These are phyloP conservation scores for Penicillium capsulatum DNA, from an alignment of 2,329 filamentous ascomycete species.

Conservation along the genomic window DNA sequence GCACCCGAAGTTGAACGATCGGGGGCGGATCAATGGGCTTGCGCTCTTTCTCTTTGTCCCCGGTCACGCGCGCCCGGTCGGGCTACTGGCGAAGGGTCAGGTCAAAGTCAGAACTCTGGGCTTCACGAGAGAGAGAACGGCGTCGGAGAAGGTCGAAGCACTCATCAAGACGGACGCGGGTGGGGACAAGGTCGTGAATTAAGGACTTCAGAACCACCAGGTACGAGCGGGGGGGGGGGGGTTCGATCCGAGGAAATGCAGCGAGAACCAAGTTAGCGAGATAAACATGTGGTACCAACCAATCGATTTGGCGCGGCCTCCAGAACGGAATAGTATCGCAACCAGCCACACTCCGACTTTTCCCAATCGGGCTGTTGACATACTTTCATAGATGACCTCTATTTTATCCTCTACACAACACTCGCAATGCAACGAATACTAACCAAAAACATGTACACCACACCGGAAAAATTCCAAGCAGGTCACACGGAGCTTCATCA, in stretches of 20 bases:
- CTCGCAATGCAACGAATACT: too few species aligned
- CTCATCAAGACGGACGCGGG: constrained; percentile 39
- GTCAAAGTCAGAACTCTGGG: constrained; percentile 51
- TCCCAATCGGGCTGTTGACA: too few species aligned
- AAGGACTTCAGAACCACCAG: constrained; percentile 9
- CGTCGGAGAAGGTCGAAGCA: constrained; percentile 40
- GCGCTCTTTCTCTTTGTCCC: constrained; percentile 75
- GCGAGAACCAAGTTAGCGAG: constrained; percentile 8
- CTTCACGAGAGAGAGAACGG: constrained; percentile 42
- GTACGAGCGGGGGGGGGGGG: constrained; percentile 16
- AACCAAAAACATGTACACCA: too few species aligned
- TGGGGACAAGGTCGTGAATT: too few species aligned
- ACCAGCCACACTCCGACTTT: too few species aligned
- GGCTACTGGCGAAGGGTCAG: constrained; percentile 64
- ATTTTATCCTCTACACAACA: too few species aligned
- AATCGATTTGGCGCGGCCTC: too few species aligned
- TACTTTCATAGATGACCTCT: too few species aligned
- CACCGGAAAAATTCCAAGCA: too few species aligned
- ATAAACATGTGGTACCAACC: too few species aligned
- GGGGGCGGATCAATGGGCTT: constrained; percentile 84
- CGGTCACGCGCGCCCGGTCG: constrained; percentile 61
- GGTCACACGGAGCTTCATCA: too few species aligned
- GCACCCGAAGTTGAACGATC: constrained; percentile 67
- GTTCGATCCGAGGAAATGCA: constrained; percentile 17
- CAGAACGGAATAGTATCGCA: too few species aligned